Evolutionary conservation across 2,329 filamentous ascomycete species (phyloP), one percentile per base, ranked within the genome.

Genomic region (Diaporthe aspalathi): DNA sequence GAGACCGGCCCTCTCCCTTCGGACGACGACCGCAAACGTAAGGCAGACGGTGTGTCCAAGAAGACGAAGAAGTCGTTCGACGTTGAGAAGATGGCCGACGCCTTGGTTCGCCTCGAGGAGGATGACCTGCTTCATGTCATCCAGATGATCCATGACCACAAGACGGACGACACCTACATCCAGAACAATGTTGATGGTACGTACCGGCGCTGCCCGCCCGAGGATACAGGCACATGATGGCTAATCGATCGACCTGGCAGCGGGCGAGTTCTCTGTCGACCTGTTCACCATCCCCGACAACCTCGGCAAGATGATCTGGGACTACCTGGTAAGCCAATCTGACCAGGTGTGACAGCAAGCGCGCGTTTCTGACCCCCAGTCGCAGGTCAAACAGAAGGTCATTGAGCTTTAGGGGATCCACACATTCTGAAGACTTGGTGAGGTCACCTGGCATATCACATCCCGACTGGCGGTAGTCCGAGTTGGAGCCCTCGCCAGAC

Each of bases 81-180:
- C 81, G 96, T 97, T 86, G 96, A 99, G 85, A 98, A 97, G 87
- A 90, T 99, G 77, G 96, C 95, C 40, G 95, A 98, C 72, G 94
- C 92, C 0, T 86, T 99, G 71, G 91, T 95, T 80, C 94, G 94
- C 85, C 90, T 99, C 32, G 89, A 90, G 74, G 96, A 99, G 84
- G 96, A 99, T 76, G 95, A 98, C 78, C 85, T 99, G 52, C 86
- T 99, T 73, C 93, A 96, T 76, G 94, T 98, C 29, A 97, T 99
- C 73, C 95, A 98, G 84, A 92, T 99, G 89, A 95, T 99, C 74
- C 96, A 98, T 81, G 96, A 99, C 83, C 94, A 98, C 84, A 98
- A 98, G 87, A 91, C 90, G 1, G 90, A 94, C 7, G 94, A 97
- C 74, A 98, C 95, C 1, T 98, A 97, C 83, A 97, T 95, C 63